Base-by-base conservation (phyloP, 129 eudicot species). In the Centella asiatica region DNA sequence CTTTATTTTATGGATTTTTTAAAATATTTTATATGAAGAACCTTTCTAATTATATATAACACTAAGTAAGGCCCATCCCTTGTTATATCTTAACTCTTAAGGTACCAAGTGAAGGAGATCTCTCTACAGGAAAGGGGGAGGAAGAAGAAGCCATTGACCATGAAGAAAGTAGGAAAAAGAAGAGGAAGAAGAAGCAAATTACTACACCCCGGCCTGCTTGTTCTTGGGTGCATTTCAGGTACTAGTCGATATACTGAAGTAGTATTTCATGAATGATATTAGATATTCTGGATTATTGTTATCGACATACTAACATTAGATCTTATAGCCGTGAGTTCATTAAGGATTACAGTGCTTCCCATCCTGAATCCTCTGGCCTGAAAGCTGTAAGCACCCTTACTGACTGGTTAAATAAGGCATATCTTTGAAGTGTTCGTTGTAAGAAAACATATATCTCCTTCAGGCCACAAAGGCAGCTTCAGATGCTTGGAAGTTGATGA, bases 171-270 rank as follows among this genome's bases (percentile, higher is more conserved):
- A 72, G 78, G 37, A 77, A 73, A 74, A 79, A 67, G 76, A 82
- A 74, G 81, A 85, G 75, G 65, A 78, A 82, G 80, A 86, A 80
- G 86, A 86, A 78, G 74, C 84, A 77, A 77, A 82, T 76, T 39
- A 76, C 81, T 8, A 70, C 77, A 39, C 85, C 95, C 67, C 95
- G 90, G 57, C 95, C 95, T 13, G 85, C 90, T 77, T 86, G 95
- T 67, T 83, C 90, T 49, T 86, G 95, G 90, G 90, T 86, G 63
- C 90, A 86, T 68, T 86, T 86, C 64, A 86, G 95, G 95, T 86
- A 57, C 57, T 20, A 18, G 33, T 52, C 54, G 52, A 11, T 17
- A 51, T 58, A 56, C 19, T 64, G 12, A 6, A 57, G 20, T 33
- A 46, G 10, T 53, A 56, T 63, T 44, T 57, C 44, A 20, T 49